These are phyloP conservation scores for Coprinellus aureogranulatus DNA, from an alignment of 768 basidiomycete species.

Conservation along the genomic window DNA sequence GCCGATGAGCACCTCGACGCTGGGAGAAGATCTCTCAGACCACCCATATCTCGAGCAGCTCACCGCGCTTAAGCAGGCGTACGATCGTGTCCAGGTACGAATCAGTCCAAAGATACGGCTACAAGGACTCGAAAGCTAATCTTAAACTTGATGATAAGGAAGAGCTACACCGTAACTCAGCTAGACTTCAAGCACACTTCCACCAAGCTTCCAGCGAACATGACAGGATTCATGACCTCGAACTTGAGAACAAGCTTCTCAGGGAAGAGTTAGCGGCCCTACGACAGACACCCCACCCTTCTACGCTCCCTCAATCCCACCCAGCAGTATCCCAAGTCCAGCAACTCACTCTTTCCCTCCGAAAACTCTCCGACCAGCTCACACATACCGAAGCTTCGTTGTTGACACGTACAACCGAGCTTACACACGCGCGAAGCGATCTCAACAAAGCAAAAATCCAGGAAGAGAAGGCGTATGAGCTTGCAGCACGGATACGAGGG, in stretches of 20 bases:
- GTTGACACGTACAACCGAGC: slow-evolving; percentile 45
- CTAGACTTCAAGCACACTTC: slow-evolving; percentile 64
- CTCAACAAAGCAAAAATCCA: slow-evolving; percentile 38
- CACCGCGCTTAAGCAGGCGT: slow-evolving; percentile 41
- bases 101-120: too few species aligned
- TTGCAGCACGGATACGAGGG: slow-evolving; percentile 51
- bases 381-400: slow-evolving; percentile 57
- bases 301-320: slow-evolving; percentile 24
- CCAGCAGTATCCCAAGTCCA: slow-evolving; percentile 33
- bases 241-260: slow-evolving; percentile 58
- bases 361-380: slow-evolving; percentile 68
- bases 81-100: slow-evolving; percentile 51
- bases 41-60: slow-evolving; percentile 50
- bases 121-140: slow-evolving; percentile 7
- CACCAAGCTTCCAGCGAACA: slow-evolving; percentile 50
- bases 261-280: slow-evolving; percentile 54
- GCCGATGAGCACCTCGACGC: too few species aligned
- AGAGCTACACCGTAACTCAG: slow-evolving; percentile 62
- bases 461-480: slow-evolving; percentile 52
- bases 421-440: slow-evolving; percentile 44
- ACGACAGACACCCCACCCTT: slow-evolving; percentile 49
- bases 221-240: slow-evolving; percentile 47
- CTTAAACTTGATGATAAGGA: slow-evolving; percentile 42
- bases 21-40: slow-evolving; percentile 21
- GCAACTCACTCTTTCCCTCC: slow-evolving; percentile 66